A percentile compares a stretch with the other conserved stretches of the same genome.
Evolutionary conservation across 257 asterid genomes (phyloP).

Genomic region (Fraxinus quadrangulata): DNA sequence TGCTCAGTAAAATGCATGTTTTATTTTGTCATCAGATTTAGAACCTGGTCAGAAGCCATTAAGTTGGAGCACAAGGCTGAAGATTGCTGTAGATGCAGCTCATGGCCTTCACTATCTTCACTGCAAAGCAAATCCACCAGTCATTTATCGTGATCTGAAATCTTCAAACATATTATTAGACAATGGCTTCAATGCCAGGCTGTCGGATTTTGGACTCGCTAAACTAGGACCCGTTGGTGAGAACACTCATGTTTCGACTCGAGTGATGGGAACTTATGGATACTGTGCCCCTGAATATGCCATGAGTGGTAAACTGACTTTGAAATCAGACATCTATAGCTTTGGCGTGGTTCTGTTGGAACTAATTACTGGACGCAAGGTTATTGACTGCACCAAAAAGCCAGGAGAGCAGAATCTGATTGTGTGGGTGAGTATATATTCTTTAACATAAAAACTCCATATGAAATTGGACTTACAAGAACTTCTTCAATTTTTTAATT

Average conservation of each 20-base stretch:
- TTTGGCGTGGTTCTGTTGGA: neutral
- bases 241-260: neutral
- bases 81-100: constrained; percentile 85
- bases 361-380: neutral
- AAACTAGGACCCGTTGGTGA: constrained; percentile 75
- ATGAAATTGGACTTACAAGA: too few species aligned
- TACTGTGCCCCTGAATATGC: neutral
- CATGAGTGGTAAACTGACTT: neutral
- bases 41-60: constrained; percentile 52
- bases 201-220: constrained; percentile 92
- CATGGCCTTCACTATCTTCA: constrained; percentile 85
- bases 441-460: too few species aligned
- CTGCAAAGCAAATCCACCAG: constrained; percentile 77
- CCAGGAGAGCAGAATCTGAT: neutral
- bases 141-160: constrained; percentile 79
- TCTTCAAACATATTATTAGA: constrained; percentile 85
- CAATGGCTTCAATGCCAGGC: constrained; percentile 70
- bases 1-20: too few species aligned
- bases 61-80: constrained; percentile 78
- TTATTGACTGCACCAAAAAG: neutral
- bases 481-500: too few species aligned
- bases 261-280: neutral
- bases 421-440: neutral
- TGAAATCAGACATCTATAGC: neutral
- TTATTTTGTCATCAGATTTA: constrained; percentile 36